Base-by-base conservation (phyloP, 2,329 filamentous ascomycete genomes). In the Fusarium pseudograminearum region DNA sequence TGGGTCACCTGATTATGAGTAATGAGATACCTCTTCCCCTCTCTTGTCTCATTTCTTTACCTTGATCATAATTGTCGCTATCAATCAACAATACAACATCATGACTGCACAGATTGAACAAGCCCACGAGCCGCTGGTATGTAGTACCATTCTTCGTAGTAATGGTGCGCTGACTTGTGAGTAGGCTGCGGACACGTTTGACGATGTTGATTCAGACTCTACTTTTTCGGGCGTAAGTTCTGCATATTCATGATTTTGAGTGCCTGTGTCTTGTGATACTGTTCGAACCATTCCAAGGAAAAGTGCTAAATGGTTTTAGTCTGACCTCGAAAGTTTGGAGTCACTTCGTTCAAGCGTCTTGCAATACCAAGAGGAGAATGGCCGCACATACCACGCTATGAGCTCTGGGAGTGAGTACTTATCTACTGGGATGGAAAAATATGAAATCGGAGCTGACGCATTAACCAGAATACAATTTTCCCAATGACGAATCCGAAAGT, bases 281-380 rank as follows among this genome's bases (percentile, higher is more conserved):
- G 10, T n/a, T 12, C 4, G n/a, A 4, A 11, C 12, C 3, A 6
- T 14, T n/a, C 1, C 10, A 22, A 26, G 1, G 3, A 18, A 15
- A 20, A 9, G 14, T 30, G 10, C 60, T 63, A n/a, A 64, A 4
- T 0, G 14, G 1, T 2, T 1, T 1, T 1, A 64, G 61, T 12
- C 51, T 6, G 51, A 64, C 3, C 28, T 30, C 1, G 58, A 64
- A 12, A 63, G 61, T 3, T 2, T 64, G 2, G 59, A 64, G 14
- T 64, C 61, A 1, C 59, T 64, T 7, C 38, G 59, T 30, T 64
- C 61, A 5, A 64, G 61, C 6, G 31, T 64, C 1, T 4, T 64
- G 2, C 36, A 46, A 4, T 64, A 44, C 8, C 61, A 64, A n/a
- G 59, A 50, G 9, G 59, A 64, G 20, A 64, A 64, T 14, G 61